A percentile compares a stretch with the other conserved stretches of the same genome.
phyloP scores from a whole-genome alignment of 352 stramenopile species.

The Blastocystis sp. region DNA sequence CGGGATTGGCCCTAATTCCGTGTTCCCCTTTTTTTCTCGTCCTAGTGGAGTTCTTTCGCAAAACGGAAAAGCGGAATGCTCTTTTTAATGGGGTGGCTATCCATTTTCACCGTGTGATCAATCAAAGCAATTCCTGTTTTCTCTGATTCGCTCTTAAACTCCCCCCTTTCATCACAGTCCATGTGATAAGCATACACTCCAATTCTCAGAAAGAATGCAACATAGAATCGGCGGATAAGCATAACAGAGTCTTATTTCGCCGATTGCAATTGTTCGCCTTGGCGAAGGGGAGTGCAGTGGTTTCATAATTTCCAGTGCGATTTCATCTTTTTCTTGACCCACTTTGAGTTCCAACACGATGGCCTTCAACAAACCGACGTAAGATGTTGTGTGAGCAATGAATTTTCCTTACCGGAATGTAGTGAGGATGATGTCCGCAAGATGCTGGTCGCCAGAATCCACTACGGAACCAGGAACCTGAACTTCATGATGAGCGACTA shows the following conservation, averaged over 20 bases:
- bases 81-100: too few species aligned
- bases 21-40: too few species aligned
- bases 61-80: too few species aligned
- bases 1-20: too few species aligned
- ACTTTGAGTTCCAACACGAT: slow-evolving; percentile 13
- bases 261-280: neutral
- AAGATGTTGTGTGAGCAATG: neutral
- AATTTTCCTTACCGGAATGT: neutral
- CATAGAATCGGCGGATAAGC: neutral
- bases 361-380: slow-evolving; percentile 49
- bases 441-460: slow-evolving; percentile 97
- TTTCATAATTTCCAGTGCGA: neutral
- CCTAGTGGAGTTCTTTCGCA: too few species aligned
- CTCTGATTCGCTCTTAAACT: too few species aligned
- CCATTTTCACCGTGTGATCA: too few species aligned
- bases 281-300: neutral
- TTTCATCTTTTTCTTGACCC: neutral
- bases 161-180: too few species aligned
- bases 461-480: slow-evolving; percentile 98
- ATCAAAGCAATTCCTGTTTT: too few species aligned
- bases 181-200: too few species aligned
- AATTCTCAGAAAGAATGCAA: neutral
- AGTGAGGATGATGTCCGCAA: slow-evolving; percentile 99
- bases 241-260: neutral
- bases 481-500: slow-evolving; percentile 98